Base-by-base conservation (phyloP, 805 yeast species). In the Cyberlindnera nakhonratchasimensis region DNA sequence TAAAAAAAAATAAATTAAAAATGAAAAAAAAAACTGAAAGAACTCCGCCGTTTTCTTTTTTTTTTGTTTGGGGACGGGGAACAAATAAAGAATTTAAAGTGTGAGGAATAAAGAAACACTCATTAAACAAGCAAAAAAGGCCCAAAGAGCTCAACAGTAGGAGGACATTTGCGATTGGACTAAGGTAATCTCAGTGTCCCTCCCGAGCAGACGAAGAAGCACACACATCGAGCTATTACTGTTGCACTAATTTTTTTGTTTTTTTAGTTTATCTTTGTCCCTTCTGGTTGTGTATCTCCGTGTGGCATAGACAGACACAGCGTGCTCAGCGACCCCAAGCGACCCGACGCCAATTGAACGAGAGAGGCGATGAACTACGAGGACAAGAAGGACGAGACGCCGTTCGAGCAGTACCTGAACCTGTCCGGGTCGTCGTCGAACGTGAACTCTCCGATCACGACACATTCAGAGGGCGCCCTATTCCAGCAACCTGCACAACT, bases 331-430 rank as follows among this genome's bases (percentile, higher is more conserved):
- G n/a, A n/a, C n/a, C n/a, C n/a, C n/a, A n/a, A n/a, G n/a, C n/a
- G n/a, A n/a, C n/a, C n/a, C n/a, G n/a, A n/a, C n/a, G n/a, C n/a
- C n/a, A n/a, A n/a, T n/a, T n/a, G n/a, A n/a, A n/a, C n/a, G n/a
- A n/a, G n/a, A n/a, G n/a, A n/a, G n/a, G n/a, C 25, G 20, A 33
- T 33, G 36, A 33, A 22, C 28, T 33, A 22, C 33, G 40, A 39
- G 4, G n/a, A n/a, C n/a, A 34, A 37, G 37, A 46, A 49, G 29
- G 49, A 47, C 26, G 53, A 49, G 12, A 30, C 32, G 13, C 29
- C 35, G 3, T 47, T 53, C 28, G 54, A 52, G 13, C 53, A 53
- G 38, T 53, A 30, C 40, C 40, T 53, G 14, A 52, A 48, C 25
- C 30, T 53, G 7, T 45, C 48, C 5, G 48, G 41, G 16, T 11